phyloP scores from a whole-genome alignment of 768 basidiomycete species.

The Tephrocybe rancida region DNA sequence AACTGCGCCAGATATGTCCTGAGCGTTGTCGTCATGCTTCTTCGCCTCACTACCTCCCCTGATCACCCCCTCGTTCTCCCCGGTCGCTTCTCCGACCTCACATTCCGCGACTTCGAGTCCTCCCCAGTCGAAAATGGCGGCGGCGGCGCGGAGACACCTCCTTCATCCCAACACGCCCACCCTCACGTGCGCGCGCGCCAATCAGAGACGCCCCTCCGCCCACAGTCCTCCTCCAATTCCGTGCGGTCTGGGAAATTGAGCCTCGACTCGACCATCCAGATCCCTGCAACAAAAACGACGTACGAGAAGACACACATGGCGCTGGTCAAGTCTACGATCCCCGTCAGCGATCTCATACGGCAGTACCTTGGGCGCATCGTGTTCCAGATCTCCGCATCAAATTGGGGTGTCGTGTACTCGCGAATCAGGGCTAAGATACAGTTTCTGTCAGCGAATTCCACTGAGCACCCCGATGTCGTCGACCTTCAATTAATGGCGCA shows the following conservation, averaged over 20 bases:
- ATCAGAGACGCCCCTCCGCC: constrained; percentile 29
- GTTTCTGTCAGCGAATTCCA: constrained; percentile 50
- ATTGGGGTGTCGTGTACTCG: constrained; percentile 79
- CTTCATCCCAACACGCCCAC: constrained; percentile 8
- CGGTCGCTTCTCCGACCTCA: constrained; percentile 59
- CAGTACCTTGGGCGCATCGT: constrained; percentile 80
- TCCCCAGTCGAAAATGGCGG: constrained; percentile 9
- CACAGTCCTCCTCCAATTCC: constrained; percentile 44
- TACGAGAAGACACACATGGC: constrained; percentile 70
- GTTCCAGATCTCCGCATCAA: constrained; percentile 85
- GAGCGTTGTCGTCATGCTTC: constrained; percentile 80
- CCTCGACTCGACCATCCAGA: constrained; percentile 42
- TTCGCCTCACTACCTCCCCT: constrained; percentile 66
- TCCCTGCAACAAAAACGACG: constrained; percentile 36
- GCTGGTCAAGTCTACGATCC: constrained; percentile 52
- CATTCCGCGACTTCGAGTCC: constrained; percentile 75
- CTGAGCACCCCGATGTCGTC: constrained; percentile 57
- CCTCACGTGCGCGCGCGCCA: constrained; percentile 3
- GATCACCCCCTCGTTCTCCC: constrained; percentile 59
- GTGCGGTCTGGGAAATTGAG: constrained; percentile 37
- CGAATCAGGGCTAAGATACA: constrained; percentile 73
- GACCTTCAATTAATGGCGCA: constrained; percentile 82
- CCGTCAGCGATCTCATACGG: constrained; percentile 64
- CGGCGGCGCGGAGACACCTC: constrained; percentile 8
- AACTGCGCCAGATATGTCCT: constrained; percentile 79